A percentile compares a stretch with the other conserved stretches of the same genome.
Conservation (phyloP, 805 yeast species). For the Candida chauliodis region DNA sequence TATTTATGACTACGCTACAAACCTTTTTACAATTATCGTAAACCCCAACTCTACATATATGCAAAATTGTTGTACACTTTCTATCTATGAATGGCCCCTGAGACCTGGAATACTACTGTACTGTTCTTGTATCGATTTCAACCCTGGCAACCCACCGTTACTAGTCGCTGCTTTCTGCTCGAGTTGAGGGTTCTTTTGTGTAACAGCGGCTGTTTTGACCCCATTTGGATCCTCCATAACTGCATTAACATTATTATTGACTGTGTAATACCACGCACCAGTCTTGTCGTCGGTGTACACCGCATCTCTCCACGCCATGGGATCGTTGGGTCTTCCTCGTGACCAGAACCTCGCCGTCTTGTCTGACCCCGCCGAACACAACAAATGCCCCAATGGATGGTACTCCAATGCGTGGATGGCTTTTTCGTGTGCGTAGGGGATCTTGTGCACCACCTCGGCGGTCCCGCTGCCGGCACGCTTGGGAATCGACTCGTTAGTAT, state of each 20-base stretch:
- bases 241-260: conserved; percentile 43
- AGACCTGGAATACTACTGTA: conserved; percentile 15
- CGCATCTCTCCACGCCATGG: conserved; percentile 74
- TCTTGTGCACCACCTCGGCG: conserved; percentile 48
- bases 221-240: conserved; percentile 22
- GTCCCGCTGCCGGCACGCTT: conserved; percentile 10
- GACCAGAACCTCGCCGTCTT: conserved; percentile 93
- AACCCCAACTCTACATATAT: no score
- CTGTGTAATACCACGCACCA: conserved; percentile 47
- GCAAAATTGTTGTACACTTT: no score
- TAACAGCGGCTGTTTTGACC: conserved; percentile 4
- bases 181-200: conserved; percentile 3
- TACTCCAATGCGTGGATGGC: conserved; percentile 87
- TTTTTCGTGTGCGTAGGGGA: conserved; percentile 93
- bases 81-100: conserved; percentile 17
- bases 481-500: conserved; percentile 14
- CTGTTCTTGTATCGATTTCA: conserved; percentile 7
- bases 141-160: conserved; percentile 5
- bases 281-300: conserved; percentile 60
- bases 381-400: conserved; percentile 90
- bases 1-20: no score
- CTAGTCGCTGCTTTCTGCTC: conserved; percentile 1
- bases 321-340: conserved; percentile 87
- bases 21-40: no score
- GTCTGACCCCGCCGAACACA: conserved; percentile 92